Percentiles rank a stretch among this genome's conserved stretches.
These are phyloP conservation scores for Penicillium sp. DNA, from an alignment of 2,329 filamentous ascomycete species.

Conservation along the genomic window DNA sequence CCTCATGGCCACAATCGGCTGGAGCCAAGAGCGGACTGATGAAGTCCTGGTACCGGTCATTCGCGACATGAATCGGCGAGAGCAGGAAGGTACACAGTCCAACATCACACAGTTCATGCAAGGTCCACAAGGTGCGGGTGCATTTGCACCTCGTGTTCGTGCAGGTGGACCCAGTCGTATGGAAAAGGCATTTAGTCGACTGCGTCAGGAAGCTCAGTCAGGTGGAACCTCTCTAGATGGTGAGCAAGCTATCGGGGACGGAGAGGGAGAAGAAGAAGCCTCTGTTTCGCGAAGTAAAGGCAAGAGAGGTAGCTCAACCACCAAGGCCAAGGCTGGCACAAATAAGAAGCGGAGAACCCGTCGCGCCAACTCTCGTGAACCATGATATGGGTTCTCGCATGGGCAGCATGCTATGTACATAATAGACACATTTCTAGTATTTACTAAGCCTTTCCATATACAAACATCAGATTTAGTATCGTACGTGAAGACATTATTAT, in stretches of 20 bases:
- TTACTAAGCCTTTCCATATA: background rate
- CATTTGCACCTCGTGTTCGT: conserved; percentile 68
- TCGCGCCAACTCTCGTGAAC: conserved; percentile 3
- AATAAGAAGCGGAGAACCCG: conserved; percentile 29
- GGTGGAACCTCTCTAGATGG: conserved; percentile 17
- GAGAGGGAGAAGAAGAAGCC: conserved; percentile 4
- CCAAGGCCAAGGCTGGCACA: conserved; percentile 17
- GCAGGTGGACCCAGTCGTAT: conserved; percentile 66
- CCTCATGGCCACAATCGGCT: conserved; percentile 88
- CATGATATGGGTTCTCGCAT: background rate
- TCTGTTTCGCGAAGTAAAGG: conserved; percentile 3
- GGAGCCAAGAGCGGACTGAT: conserved; percentile 87
- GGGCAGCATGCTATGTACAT: background rate
- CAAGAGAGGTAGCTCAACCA: conserved; percentile 16
- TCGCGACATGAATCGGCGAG: conserved; percentile 85
- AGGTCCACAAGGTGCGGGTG: conserved; percentile 58
- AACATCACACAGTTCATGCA: conserved; percentile 95
- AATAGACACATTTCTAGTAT: background rate
- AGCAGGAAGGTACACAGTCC: conserved; percentile 85
- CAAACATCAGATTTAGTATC: background rate
- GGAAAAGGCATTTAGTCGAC: conserved; percentile 68
- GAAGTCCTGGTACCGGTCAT: conserved; percentile 96
- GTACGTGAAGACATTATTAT: background rate
- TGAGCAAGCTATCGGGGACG: background rate
- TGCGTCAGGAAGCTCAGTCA: conserved; percentile 56